Conservation (phyloP, 139 green algal species). For the Tetradesmus lagerheimii region DNA sequence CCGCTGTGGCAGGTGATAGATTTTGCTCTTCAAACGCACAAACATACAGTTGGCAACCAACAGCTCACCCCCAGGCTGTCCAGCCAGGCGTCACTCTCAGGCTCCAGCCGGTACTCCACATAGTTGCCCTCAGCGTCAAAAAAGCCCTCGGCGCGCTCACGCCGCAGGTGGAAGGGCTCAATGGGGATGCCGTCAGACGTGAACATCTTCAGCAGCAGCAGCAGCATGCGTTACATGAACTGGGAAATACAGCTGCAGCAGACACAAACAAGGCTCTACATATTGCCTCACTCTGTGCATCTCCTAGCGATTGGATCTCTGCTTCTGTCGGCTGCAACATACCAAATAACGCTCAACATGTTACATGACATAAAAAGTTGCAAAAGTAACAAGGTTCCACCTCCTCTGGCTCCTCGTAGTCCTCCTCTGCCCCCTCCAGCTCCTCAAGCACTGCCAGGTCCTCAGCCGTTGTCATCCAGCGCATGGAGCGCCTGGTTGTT, state of each 20-base stretch:
- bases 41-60: not conserved
- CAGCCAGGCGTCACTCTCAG: slow-evolving; percentile 76
- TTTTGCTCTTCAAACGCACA: not conserved
- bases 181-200: slow-evolving; percentile 75
- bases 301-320: no score
- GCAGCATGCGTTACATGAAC: not conserved
- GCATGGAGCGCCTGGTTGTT: slow-evolving; percentile 9
- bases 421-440: slow-evolving; percentile 59
- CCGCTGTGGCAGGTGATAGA: no score
- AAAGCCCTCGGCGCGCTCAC: slow-evolving; percentile 76
- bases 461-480: slow-evolving; percentile 15
- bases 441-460: slow-evolving; percentile 50
- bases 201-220: slow-evolving; percentile 49
- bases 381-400: not conserved
- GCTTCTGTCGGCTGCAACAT: no score
- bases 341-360: not conserved
- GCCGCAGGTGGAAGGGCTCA: slow-evolving; percentile 88
- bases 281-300: no score
- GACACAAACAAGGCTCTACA: no score
- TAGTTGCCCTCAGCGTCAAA: slow-evolving; percentile 73
- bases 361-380: not conserved
- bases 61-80: slow-evolving; percentile 64
- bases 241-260: not conserved
- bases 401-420: slow-evolving; percentile 68
- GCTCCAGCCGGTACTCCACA: slow-evolving; percentile 69